phyloP scores from a whole-genome alignment of 495 filamentous ascomycete genomes.

The Staphylotrichum tortipilum region DNA sequence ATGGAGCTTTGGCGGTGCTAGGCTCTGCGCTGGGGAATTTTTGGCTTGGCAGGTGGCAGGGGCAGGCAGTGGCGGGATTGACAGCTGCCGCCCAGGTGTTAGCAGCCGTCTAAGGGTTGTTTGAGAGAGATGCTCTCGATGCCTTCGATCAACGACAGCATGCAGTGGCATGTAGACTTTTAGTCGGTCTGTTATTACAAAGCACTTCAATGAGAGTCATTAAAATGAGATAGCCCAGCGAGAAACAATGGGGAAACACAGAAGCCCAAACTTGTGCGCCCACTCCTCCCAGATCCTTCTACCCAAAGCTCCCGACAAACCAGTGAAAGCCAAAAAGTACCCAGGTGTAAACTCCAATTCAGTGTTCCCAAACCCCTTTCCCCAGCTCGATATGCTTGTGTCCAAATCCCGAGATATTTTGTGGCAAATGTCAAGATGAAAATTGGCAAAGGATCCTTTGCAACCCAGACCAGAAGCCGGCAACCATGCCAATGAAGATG shows the following conservation, averaged over 20 bases:
- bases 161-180: too few species aligned
- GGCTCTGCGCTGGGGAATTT: conserved; percentile 1
- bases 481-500: neutral
- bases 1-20: neutral
- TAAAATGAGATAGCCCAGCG: neutral
- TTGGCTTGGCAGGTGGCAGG: conserved; percentile 7
- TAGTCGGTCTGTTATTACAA: too few species aligned
- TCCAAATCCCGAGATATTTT: neutral
- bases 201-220: conserved; percentile 1
- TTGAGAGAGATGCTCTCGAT: neutral
- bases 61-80: neutral
- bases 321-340: neutral
- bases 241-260: neutral
- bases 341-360: neutral
- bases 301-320: neutral
- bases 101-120: neutral
- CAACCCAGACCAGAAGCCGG: too few species aligned
- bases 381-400: neutral
- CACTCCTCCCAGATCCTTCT: neutral
- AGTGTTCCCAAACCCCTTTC: neutral
- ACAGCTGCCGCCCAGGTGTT: neutral
- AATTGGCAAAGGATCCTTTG: too few species aligned
- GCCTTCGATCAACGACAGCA: too few species aligned
- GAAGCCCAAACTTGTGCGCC: neutral
- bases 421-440: too few species aligned